phyloP scores from a whole-genome alignment of 352 stramenopile genomes.

The Phytophthora uliginosa region DNA sequence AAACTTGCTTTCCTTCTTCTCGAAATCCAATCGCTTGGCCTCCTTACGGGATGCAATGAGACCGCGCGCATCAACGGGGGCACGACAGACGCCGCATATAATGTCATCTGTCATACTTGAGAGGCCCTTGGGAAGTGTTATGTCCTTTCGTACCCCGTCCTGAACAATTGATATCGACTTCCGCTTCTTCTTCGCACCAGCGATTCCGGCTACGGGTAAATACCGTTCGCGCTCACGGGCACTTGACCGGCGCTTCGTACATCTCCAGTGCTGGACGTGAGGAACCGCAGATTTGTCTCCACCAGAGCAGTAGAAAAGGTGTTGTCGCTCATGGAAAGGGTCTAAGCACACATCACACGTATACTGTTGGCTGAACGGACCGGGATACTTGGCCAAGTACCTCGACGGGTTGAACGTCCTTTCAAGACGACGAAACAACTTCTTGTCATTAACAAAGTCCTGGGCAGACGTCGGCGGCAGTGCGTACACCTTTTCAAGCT shows the following conservation, averaged over 20 bases:
- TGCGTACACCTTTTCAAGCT: constrained; percentile 70
- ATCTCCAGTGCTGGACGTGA: constrained; percentile 85
- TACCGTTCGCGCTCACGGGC: constrained; percentile 35
- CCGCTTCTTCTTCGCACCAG: constrained; percentile 63
- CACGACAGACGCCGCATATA: constrained; percentile 67
- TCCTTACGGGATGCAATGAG: constrained; percentile 68
- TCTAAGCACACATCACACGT: constrained; percentile 74
- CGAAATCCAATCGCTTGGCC: constrained; percentile 57
- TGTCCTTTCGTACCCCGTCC: constrained; percentile 65
- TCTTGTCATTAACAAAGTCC: constrained; percentile 55
- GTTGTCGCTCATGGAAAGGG: constrained; percentile 80
- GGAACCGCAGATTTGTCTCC: constrained; percentile 36
- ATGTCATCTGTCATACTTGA: constrained; percentile 59
- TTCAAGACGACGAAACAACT: constrained; percentile 62
- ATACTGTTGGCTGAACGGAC: constrained; percentile 65
- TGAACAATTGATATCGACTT: constrained; percentile 63
- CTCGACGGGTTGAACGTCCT: constrained; percentile 62
- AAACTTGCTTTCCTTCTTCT: constrained; percentile 70
- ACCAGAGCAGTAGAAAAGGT: constrained; percentile 77
- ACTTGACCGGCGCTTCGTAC: constrained; percentile 67
- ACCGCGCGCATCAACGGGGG: constrained; percentile 59
- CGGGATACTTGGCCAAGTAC: constrained; percentile 66
- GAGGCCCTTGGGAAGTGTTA: constrained; percentile 64
- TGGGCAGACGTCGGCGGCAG: constrained; percentile 25
- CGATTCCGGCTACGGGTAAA: constrained; percentile 13